phyloP scores from a whole-genome alignment of 1,139 yeast genomes.

The Suhomyces choctaworum region DNA sequence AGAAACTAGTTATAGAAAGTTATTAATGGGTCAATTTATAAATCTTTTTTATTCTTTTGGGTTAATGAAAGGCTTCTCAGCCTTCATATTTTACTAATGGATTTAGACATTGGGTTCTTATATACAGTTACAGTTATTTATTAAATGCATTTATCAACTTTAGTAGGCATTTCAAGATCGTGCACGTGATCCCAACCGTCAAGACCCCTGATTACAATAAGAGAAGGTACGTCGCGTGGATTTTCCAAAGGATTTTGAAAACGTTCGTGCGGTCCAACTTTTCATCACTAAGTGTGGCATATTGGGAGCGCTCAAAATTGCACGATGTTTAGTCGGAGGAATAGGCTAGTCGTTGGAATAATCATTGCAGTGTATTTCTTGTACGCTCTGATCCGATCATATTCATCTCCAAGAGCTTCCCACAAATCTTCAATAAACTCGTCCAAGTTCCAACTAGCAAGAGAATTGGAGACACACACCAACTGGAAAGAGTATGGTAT shows the following conservation, averaged over 20 bases:
- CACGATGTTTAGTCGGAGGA: conserved; percentile 4
- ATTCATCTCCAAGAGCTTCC: conserved; percentile 12
- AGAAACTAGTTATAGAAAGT: conserved; percentile 24
- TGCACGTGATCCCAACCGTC: neutral
- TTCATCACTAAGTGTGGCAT: too few relatives aligned
- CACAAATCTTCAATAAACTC: conserved; percentile 27
- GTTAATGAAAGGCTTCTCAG: conserved; percentile 15
- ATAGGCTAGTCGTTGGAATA: conserved; percentile 4
- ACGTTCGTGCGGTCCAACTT: too few relatives aligned
- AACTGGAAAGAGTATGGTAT: conserved; percentile 43
- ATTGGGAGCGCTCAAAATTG: too few relatives aligned
- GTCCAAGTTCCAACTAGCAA: conserved; percentile 26
- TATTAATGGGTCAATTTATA: conserved; percentile 33
- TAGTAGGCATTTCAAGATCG: neutral
- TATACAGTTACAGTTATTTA: conserved; percentile 23
- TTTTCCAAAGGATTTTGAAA: too few relatives aligned
- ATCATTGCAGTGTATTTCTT: conserved; percentile 1
- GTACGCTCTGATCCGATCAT: conserved; percentile 6
- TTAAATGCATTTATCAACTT: conserved; percentile 8
- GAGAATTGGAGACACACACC: conserved; percentile 31
- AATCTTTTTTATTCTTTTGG: conserved; percentile 27
- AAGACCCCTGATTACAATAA: too few relatives aligned
- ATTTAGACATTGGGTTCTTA: conserved; percentile 45
- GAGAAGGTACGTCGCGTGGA: too few relatives aligned
- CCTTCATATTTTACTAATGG: conserved; percentile 24